Percentiles rank a stretch among this genome's conserved stretches.
phyloP scores from a whole-genome alignment of 179 eudicot genomes.

The Amaranthus tricolor region DNA sequence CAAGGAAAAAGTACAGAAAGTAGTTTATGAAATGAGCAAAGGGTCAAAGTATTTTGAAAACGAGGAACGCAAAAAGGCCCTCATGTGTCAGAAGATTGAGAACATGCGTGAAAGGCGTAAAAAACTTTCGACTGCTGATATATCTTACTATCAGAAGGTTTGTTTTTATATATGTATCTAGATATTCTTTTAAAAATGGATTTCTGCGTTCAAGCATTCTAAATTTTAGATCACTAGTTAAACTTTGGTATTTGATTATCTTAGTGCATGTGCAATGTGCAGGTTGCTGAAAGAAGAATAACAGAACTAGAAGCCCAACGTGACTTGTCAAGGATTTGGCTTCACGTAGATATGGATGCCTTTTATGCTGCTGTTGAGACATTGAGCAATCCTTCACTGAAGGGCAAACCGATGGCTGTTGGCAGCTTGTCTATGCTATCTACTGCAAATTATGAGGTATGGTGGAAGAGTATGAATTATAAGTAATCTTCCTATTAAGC shows the following conservation, averaged over 20 bases:
- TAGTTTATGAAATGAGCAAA: conserved; percentile 95
- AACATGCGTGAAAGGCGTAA: conserved; percentile 62
- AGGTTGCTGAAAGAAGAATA: conserved; percentile 82
- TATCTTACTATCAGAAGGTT: conserved; percentile 83
- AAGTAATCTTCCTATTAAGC: background rate
- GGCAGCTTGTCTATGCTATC: conserved; percentile 95
- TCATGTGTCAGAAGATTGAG: conserved; percentile 69
- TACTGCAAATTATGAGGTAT: conserved; percentile 98
- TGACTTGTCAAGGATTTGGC: conserved; percentile 86
- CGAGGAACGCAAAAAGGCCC: conserved; percentile 78
- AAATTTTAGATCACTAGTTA: background rate
- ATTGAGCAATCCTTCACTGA: conserved; percentile 63
- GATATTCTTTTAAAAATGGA: background rate
- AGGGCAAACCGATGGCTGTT: conserved; percentile 95
- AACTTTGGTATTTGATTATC: background rate
- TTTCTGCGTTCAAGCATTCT: background rate
- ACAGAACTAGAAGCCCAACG: conserved; percentile 81
- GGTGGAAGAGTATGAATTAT: conserved; percentile 11
- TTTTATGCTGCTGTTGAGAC: conserved; percentile 99
- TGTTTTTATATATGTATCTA: background rate
- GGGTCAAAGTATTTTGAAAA: conserved; percentile 96
- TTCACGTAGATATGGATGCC: conserved; percentile 99
- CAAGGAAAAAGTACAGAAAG: conserved; percentile 90
- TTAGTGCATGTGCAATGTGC: conserved; percentile 24
- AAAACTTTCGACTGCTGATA: conserved; percentile 58